Evolutionary conservation across 2,329 filamentous ascomycete genomes (phyloP).

Genomic region (Neofusicoccum parvum): DNA sequence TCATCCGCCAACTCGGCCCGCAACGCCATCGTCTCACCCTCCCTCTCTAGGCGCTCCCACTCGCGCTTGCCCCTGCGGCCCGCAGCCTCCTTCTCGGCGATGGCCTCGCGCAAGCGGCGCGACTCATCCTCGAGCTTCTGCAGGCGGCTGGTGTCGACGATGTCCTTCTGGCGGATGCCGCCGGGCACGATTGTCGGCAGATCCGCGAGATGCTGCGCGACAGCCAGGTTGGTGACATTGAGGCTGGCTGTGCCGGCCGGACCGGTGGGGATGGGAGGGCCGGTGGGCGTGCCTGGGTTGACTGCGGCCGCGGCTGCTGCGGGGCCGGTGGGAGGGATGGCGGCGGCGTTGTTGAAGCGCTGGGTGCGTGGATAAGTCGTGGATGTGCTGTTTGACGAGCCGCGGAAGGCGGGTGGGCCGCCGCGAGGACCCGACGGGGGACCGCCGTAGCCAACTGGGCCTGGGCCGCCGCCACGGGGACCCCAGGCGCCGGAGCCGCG

Average conservation of each 20-base stretch:
- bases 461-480: conserved; percentile 32
- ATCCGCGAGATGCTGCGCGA: conserved; percentile 39
- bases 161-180: conserved; percentile 42
- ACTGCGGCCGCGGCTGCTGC: conserved; percentile 12
- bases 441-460: conserved; percentile 25
- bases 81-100: conserved; percentile 50
- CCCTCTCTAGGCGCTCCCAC: conserved; percentile 49
- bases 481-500: conserved; percentile 38
- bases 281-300: conserved; percentile 13
- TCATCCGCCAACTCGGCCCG: conserved; percentile 51
- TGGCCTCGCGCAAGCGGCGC: conserved; percentile 46
- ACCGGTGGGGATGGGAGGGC: conserved; percentile 23
- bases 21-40: conserved; percentile 47
- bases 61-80: conserved; percentile 48
- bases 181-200: conserved; percentile 49
- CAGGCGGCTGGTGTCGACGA: conserved; percentile 47
- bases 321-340: conserved; percentile 21
- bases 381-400: conserved; percentile 45
- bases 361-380: conserved; percentile 51
- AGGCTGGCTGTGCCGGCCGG: conserved; percentile 10
- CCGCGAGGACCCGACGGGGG: conserved; percentile 39
- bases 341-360: conserved; percentile 38
- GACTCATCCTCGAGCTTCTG: conserved; percentile 51
- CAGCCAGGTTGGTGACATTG: conserved; percentile 28
- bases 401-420: conserved; percentile 41